Evolutionary conservation across 2,329 filamentous ascomycete species (phyloP), one percentile per base, ranked within the genome.

Genomic region (Dothiorella sarmentorum): DNA sequence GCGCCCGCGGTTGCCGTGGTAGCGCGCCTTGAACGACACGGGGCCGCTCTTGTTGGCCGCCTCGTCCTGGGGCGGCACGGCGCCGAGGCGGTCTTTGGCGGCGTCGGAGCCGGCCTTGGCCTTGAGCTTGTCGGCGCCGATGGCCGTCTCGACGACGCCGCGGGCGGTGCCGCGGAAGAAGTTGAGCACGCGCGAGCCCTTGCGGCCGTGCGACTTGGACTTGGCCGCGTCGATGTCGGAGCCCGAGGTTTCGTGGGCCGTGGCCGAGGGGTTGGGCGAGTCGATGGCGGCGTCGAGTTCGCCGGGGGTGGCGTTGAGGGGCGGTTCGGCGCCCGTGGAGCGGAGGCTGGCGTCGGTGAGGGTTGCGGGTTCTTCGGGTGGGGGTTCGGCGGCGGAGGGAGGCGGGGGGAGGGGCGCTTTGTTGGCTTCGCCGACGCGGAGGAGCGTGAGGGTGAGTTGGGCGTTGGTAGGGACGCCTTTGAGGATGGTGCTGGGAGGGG

Each of bases 391-490:
- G 20, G 77, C 73, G 15, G 69, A 71, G 15, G 82, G 82, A 20
- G 82, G 82, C 10, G 82, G 78, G 27, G 90, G 89, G 0, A 95
- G 73, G 0, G 91, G 91, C 0, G 89, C 86, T 63, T 89, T 88
- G 73, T 92, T 92, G 10, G 83, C 84, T 73, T 95, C 91, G 38
- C 90, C 90, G 27, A 93, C 85, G 4, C 91, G 87, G 10, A 95
- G 83, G 1, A 95, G 80, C 0, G 90, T 95, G 26, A 95, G 76
- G 0, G 90, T 86, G 17, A 95, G 82, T 68, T 96, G 91, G 3
- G 90, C 89, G 68, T 95, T 94, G 1, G 90, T 96, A 0, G 91
- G 91, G 0, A 94, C 86, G 2, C 90, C 89, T 68, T 88, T 90
- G 52, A 96, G 82, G 1, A 94, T 70, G 0, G 88, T 90, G 63